Evolutionary conservation across 208 protist genomes (phyloP).

Genomic region (Balamuthia mandrillaris): DNA sequence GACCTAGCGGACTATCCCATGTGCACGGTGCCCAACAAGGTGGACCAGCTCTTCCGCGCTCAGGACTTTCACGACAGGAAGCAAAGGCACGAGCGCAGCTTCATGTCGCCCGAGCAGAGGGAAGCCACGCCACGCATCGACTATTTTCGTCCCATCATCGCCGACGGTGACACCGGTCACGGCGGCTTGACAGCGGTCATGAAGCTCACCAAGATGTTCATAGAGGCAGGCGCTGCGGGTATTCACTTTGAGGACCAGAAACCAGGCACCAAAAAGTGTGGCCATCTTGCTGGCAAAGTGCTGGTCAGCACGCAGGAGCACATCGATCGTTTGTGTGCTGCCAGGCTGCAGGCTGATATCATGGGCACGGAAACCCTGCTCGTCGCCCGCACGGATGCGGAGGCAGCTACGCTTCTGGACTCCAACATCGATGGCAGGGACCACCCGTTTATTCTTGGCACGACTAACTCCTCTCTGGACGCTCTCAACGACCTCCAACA

Average conservation of each 20-base stretch:
- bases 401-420: conserved; percentile 74
- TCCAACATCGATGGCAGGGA: conserved; percentile 76
- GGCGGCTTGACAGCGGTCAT: conserved; percentile 77
- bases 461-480: conserved; percentile 55
- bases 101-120: conserved; percentile 57
- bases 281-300: conserved; percentile 73
- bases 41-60: conserved; percentile 76
- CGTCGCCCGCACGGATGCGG: conserved; percentile 77
- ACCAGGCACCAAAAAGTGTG: conserved; percentile 80
- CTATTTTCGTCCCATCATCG: conserved; percentile 77
- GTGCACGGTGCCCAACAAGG: conserved; percentile 78
- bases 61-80: conserved; percentile 76
- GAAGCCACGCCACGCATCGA: conserved; percentile 56
- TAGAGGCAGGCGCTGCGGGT: conserved; percentile 77
- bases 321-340: conserved; percentile 66
- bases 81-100: conserved; percentile 54
- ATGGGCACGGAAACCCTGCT: conserved; percentile 72
- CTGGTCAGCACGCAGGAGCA: conserved; percentile 73
- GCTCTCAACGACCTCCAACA: conserved; percentile 40
- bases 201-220: conserved; percentile 79
- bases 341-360: conserved; percentile 74
- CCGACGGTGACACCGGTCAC: conserved; percentile 82
- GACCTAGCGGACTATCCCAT: conserved; percentile 75
- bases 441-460: conserved; percentile 76
- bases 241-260: conserved; percentile 84